Conservation (phyloP, 768 basidiomycete genomes). For the Wakefieldia striispora region DNA sequence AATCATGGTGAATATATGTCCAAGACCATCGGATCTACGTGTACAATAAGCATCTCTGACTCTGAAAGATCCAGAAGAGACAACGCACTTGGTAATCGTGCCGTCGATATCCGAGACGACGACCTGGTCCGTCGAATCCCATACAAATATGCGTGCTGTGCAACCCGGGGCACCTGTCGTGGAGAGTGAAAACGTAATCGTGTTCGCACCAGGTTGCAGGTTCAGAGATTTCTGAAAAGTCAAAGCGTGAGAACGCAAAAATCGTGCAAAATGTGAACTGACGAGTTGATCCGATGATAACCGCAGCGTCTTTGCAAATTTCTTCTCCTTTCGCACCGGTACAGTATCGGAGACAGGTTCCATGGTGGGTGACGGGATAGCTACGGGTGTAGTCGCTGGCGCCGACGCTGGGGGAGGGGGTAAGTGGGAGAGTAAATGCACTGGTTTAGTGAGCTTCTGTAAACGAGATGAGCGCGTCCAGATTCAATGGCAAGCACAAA, state of each 20-base stretch:
- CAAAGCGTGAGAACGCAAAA: neutral
- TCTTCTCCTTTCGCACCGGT: constrained; percentile 35
- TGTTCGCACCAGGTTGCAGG: constrained; percentile 83
- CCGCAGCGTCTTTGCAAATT: constrained; percentile 88
- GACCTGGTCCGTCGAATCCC: constrained; percentile 88
- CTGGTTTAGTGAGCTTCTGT: constrained; percentile 12
- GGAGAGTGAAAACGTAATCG: constrained; percentile 90
- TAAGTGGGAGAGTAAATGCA: neutral
- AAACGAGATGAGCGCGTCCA: constrained; percentile 1
- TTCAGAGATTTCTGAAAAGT: constrained; percentile 71
- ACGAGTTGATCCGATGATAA: constrained; percentile 95
- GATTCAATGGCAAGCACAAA: neutral
- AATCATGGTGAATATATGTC: constrained; percentile 96
- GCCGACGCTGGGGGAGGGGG: constrained; percentile 40
- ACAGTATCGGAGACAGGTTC: constrained; percentile 25
- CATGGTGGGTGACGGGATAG: constrained; percentile 20
- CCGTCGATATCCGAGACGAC: constrained; percentile 98
- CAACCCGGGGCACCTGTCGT: constrained; percentile 80
- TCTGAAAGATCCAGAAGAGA: neutral
- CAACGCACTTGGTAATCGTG: constrained; percentile 91
- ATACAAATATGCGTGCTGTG: constrained; percentile 91
- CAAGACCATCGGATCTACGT: constrained; percentile 86
- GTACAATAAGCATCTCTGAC: neutral
- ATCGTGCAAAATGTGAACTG: constrained; percentile 21
- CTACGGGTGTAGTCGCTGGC: constrained; percentile 44